Base-by-base conservation (phyloP, 768 basidiomycete genomes). In the Psilocybe azurescens region DNA sequence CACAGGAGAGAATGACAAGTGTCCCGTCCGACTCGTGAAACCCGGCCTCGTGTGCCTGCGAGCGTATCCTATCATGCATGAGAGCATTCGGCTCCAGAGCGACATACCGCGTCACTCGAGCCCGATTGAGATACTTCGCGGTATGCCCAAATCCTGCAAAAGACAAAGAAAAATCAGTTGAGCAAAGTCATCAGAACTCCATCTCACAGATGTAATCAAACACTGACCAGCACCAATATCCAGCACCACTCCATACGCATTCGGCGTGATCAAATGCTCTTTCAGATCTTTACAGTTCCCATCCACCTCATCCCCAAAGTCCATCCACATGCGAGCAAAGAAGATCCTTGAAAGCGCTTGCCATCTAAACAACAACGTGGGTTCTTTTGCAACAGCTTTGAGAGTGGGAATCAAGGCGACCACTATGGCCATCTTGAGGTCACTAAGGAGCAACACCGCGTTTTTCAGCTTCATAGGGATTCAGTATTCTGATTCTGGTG, bases 61-160 rank as follows among this genome's bases (percentile, higher is more conserved):
- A 70, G 28, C 86, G 81, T 39, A 93, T 82, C 16, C 77, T 69
- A 4, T 75, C 59, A 68, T 92, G 89, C 89, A 91, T 90, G 57
- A 76, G 72, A 4, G 64, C 57, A 65, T 91, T 93, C 5, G 91
- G 91, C 67, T 93, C 91, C 5, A 93, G 71, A 1, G 90, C 91
- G 52, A 92, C 76, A 65, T 93, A 92, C 69, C 78, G 85, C 1
- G 83, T 81, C 18, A 92, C 87, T 30, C 74, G 76, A 1, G 67
- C 62, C 32, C 70, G 76, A 59, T 90, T 82, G 24, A 94, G 81
- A 66, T 93, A 92, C 32, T 77, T 78, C 11, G 81, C 74, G 0
- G 83, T 84, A 67, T 90, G 89, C 0, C 91, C 91, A 59, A 84
- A 78, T 0, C 88, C 90, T 90, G 36, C 5, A 20, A 14, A 24